Base-by-base conservation (phyloP, 2,329 filamentous ascomycete species). In the Cladophialophora exuberans region DNA sequence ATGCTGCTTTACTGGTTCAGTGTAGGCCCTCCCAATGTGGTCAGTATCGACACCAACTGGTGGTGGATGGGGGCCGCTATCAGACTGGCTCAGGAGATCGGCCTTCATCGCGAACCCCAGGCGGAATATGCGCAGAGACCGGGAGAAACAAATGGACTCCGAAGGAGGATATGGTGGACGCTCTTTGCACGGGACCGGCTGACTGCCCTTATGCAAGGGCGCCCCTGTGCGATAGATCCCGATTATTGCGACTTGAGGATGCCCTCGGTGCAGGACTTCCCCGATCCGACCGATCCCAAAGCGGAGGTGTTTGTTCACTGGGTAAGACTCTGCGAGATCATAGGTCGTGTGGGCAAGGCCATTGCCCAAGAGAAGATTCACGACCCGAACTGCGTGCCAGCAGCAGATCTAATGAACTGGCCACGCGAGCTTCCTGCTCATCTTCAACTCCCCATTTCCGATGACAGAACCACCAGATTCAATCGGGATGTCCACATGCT, bases 1-100 rank as follows among this genome's bases (percentile, higher is more conserved):
- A 62, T 69, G 0, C 49, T 77, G 2, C 72, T 76, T 22, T 76
- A 76, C 62, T 76, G 74, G 74, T 77, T 73, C 73, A 71, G 72
- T 4, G 70, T 73, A 5, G 64, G 68, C 0, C 28, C 79, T 0
- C 73, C 74, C 0, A 68, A 70, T 2, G 67, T 67, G 1, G 70
- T 72, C 1, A 71, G 72, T 41, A 66, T 71, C 1, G 69, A 77
- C 55, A 73, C 70, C 13, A 76, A 73, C 71, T 76, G 73, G 73
- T 77, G 74, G 74, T 76, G 53, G 53, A 46, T 71, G 0, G 70
- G 70, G 2, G 70, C 74, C 1, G 65, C 73, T 9, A 75, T 77
- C 18, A 61, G 75, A 7, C 72, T 75, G 50, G 73, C 73, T 1
- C 75, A 77, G 50, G 73, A 76, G 50, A 72, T 76, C 62, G 74